These are phyloP conservation scores for Aspergillus ochraceus DNA, from an alignment of 2,329 filamentous ascomycete genomes.

Conservation along the genomic window DNA sequence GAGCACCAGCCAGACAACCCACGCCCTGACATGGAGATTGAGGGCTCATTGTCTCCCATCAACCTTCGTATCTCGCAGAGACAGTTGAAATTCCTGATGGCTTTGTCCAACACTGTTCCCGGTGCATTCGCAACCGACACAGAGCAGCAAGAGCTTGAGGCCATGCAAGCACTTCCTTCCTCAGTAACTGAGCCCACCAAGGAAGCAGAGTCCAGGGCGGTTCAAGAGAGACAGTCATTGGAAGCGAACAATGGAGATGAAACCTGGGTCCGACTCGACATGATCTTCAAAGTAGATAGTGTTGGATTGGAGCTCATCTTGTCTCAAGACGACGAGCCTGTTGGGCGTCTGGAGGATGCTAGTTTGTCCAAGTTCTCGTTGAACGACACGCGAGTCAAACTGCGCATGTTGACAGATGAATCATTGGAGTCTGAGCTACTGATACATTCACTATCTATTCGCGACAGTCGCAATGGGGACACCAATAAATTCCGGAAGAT, in stretches of 20 bases:
- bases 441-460: conserved; percentile 91
- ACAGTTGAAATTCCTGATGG: conserved; percentile 85
- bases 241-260: conserved; percentile 69
- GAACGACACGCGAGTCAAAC: conserved; percentile 87
- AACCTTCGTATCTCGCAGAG: conserved; percentile 87
- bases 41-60: conserved; percentile 88
- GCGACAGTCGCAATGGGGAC: conserved; percentile 83
- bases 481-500: conserved; percentile 97
- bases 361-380: conserved; percentile 93
- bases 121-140: conserved; percentile 77
- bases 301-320: conserved; percentile 86
- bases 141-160: conserved; percentile 71
- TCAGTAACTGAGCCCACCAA: conserved; percentile 53
- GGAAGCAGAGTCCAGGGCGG: conserved; percentile 50
- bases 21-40: conserved; percentile 86
- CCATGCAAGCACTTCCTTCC: conserved; percentile 69
- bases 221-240: conserved; percentile 59
- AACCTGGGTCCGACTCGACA: conserved; percentile 89
- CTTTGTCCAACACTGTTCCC: conserved; percentile 83
- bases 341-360: conserved; percentile 73
- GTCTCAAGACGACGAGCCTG: conserved; percentile 71
- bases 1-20: conserved; percentile 77
- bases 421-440: conserved; percentile 90
- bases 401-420: conserved; percentile 88
- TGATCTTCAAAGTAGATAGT: conserved; percentile 84